Conservation (phyloP, 768 basidiomycete species). For the Suillus weaverae region DNA sequence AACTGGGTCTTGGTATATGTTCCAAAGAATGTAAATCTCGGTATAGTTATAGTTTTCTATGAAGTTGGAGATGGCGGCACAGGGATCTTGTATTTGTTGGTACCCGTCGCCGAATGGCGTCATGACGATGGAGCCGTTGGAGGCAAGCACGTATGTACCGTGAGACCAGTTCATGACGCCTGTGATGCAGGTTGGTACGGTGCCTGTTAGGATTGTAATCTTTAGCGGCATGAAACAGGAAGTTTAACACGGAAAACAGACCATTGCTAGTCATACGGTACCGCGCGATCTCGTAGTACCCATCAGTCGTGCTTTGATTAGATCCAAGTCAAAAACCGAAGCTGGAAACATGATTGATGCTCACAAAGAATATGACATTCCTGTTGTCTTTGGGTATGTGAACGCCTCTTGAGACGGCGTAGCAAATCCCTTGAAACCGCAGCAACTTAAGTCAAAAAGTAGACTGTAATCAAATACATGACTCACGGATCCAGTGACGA, state of each 20-base stretch:
- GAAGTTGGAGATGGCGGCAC: conserved; percentile 85
- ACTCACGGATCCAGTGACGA: conserved; percentile 83
- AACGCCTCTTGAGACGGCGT: conserved; percentile 83
- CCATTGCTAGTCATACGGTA: conserved; percentile 91
- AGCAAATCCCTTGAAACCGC: conserved; percentile 65
- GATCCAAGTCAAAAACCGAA: conserved; percentile 7
- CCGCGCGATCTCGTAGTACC: conserved; percentile 85
- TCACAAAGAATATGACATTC: conserved; percentile 88
- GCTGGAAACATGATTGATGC: conserved; percentile 22
- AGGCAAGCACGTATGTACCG: conserved; percentile 64
- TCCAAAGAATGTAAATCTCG: conserved; percentile 65
- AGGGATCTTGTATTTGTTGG: conserved; percentile 94
- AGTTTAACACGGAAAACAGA: conserved; percentile 31
- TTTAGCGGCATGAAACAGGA: conserved; percentile 2
- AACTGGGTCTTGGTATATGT: conserved; percentile 65
- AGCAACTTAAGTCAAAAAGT: conserved; percentile 10
- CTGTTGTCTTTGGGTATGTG: conserved; percentile 80
- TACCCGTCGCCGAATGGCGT: conserved; percentile 82
- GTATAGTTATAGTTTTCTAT: conserved; percentile 81
- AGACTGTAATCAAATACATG: background rate
- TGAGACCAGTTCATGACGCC: conserved; percentile 90
- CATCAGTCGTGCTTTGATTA: conserved; percentile 56
- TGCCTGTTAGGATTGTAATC: conserved; percentile 43
- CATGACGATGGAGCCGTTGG: conserved; percentile 81
- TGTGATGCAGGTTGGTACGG: conserved; percentile 85